Evolutionary conservation across 2,329 filamentous ascomycete genomes (phyloP).

Genomic region (Colletotrichum sp.): DNA sequence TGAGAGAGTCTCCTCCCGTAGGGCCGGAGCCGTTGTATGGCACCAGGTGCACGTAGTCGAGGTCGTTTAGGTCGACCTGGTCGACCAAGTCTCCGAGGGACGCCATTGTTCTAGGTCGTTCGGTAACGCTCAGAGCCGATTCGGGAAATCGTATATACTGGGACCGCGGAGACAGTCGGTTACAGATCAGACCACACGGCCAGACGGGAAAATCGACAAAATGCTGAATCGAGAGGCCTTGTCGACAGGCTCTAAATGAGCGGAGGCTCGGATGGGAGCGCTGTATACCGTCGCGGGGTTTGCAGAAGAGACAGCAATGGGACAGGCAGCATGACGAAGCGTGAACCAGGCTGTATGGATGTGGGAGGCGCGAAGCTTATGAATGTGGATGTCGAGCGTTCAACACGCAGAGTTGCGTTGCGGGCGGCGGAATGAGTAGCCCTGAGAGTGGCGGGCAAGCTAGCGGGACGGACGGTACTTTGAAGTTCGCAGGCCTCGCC

Average conservation of each 20-base stretch:
- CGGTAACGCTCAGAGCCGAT: slow-evolving; percentile 4
- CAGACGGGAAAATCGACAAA: background rate
- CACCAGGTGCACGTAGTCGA: slow-evolving; percentile 50
- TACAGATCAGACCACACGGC: background rate
- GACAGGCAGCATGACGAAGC: background rate
- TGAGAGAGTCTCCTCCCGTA: slow-evolving; percentile 72
- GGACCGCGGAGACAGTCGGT: background rate
- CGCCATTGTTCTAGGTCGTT: slow-evolving; percentile 1
- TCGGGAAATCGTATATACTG: background rate
- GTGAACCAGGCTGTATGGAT: background rate
- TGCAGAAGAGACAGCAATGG: slow-evolving; percentile 2
- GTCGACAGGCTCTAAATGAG: slow-evolving; percentile 11
- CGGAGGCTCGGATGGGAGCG: slow-evolving; percentile 1
- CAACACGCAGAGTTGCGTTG: slow-evolving; percentile 16
- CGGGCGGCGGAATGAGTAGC: slow-evolving; percentile 18
- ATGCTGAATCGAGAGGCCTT: background rate
- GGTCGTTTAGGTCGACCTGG: slow-evolving; percentile 42
- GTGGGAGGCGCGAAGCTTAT: slow-evolving; percentile 21
- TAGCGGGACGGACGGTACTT: slow-evolving; percentile 13
- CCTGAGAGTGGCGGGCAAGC: slow-evolving; percentile 17
- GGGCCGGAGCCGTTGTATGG: slow-evolving; percentile 69
- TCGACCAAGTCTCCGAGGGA: slow-evolving; percentile 30
- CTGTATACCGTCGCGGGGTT: slow-evolving; percentile 1
- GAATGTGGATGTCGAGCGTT: slow-evolving; percentile 10
- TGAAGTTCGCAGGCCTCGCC: background rate